Evolutionary conservation across 2,329 filamentous ascomycete genomes (phyloP), one percentile per base, ranked within the genome.

Genomic region (Xylaria digitata): DNA sequence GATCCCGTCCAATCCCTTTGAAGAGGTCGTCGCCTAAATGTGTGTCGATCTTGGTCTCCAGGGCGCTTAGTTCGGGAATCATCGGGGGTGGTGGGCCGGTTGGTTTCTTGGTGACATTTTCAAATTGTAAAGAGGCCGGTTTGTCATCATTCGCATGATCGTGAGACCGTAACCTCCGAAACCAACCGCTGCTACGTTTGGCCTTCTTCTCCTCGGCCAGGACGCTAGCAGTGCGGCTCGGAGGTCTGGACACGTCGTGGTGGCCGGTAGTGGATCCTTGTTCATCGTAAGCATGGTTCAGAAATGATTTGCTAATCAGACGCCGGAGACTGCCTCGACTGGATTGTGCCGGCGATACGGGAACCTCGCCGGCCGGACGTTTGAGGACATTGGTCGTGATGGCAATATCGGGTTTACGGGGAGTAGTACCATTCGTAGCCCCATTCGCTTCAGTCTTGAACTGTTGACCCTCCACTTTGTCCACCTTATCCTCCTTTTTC

Each of bases 151-250:
- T 46, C 57, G 79, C 76, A 61, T 75, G 69, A 58, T 77, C 75
- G 49, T 73, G 75, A 40, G 79, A 78, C 64, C 84, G 81, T 72
- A 89, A 80, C 65, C 86, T 82, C 71, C 83, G 82, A 72, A 89
- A 89, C 86, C 86, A 89, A 45, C 86, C 85, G 73, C 86, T 89
- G 72, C 80, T 80, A 66, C 87, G 84, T 75, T 82, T 87, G 67
- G 83, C 77, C 76, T 85, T 87, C 72, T 82, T 84, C 37, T 86
- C 84, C 72, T 85, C 85, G 70, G 81, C 69, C 61, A 84, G 75
- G 72, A 83, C 85, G 68, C 77, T 80, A 62, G 82, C 81, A 69
- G 83, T 82, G 68, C 83, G 84, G 76, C 85, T 88, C 59, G 79
- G 79, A 4, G 86, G 86, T 48, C 86, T 78, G 70, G 79, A 77